Evolutionary conservation across 371 early-diverging fungal genomes (phyloP).

Genomic region (Mucor circinelloides): DNA sequence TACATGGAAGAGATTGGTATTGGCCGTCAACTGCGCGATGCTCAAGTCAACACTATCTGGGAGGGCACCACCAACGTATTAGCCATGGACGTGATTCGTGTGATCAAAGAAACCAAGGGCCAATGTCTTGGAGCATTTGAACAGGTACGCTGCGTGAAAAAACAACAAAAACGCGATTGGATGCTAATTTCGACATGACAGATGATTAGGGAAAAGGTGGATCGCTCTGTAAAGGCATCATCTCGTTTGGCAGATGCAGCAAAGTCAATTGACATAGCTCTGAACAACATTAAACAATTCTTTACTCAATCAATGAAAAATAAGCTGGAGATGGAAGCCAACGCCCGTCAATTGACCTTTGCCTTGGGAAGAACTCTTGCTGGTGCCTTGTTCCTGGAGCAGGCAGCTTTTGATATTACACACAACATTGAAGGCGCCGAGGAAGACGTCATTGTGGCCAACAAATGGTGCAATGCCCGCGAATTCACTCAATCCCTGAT

Average conservation of each 20-base stretch:
- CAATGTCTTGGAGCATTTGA: conserved; percentile 38
- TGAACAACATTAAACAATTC: conserved; percentile 23
- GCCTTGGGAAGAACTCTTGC: conserved; percentile 53
- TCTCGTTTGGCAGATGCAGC: conserved; percentile 21
- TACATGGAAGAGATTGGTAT: conserved; percentile 75
- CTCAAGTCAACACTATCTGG: conserved; percentile 73
- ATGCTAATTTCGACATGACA: not conserved
- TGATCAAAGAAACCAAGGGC: conserved; percentile 53
- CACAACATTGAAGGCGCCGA: conserved; percentile 26
- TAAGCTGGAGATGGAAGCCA: conserved; percentile 39
- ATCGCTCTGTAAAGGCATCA: conserved; percentile 1
- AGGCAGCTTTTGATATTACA: conserved; percentile 49
- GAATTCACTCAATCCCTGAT: conserved; percentile 24
- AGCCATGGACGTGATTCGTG: conserved; percentile 66
- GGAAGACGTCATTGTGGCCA: conserved; percentile 27
- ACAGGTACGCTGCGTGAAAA: conserved; percentile 26
- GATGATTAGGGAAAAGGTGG: conserved; percentile 15
- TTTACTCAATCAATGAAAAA: not conserved
- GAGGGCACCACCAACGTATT: conserved; percentile 74
- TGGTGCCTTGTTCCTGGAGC: conserved; percentile 52
- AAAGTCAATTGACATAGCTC: conserved; percentile 27
- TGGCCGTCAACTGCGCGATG: conserved; percentile 62
- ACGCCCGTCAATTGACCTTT: conserved; percentile 56
- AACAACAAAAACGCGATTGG: not conserved
- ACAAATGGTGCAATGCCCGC: conserved; percentile 29